A percentile compares a stretch with the other conserved stretches of the same genome.
Evolutionary conservation across 169 alveolate genomes (phyloP).

Genomic region (Plasmodium vinckei): DNA sequence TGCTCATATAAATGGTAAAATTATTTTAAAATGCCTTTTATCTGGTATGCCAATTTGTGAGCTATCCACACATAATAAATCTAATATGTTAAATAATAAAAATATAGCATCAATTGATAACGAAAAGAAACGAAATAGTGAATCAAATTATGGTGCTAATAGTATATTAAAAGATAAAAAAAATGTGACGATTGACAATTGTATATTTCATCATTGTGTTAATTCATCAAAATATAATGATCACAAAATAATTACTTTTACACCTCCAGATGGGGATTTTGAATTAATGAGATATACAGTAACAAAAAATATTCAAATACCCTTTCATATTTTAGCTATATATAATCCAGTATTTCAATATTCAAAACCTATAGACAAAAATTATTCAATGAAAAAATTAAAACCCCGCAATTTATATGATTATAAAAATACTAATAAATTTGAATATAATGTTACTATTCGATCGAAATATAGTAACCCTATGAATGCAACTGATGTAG

Average conservation of each 20-base stretch:
- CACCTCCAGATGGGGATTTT: constrained; percentile 67
- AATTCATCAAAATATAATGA: constrained; percentile 54
- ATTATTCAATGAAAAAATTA: constrained; percentile 44
- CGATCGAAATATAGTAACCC: constrained; percentile 41
- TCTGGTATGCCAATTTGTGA: constrained; percentile 73
- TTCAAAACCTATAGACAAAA: constrained; percentile 29
- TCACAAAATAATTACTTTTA: constrained; percentile 54
- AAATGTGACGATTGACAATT: constrained; percentile 32
- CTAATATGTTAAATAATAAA: constrained; percentile 19
- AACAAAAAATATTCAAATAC: constrained; percentile 69
- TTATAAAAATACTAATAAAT: constrained; percentile 60
- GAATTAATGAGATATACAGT: constrained; percentile 67
- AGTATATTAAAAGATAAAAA: constrained; percentile 26
- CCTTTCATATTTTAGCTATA: constrained; percentile 62
- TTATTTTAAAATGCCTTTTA: constrained; percentile 31
- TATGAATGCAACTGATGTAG: constrained; percentile 53
- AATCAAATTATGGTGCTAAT: constrained; percentile 17
- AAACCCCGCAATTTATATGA: constrained; percentile 21
- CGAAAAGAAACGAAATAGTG: not conserved
- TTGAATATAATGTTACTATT: constrained; percentile 63
- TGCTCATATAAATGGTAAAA: constrained; percentile 70
- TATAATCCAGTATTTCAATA: constrained; percentile 62
- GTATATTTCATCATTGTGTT: constrained; percentile 72
- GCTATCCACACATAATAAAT: constrained; percentile 33
- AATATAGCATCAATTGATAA: not conserved